Percentiles rank a stretch among this genome's conserved stretches.
phyloP scores from a whole-genome alignment of 2,329 filamentous ascomycete genomes.

The Falciphora oryzae region DNA sequence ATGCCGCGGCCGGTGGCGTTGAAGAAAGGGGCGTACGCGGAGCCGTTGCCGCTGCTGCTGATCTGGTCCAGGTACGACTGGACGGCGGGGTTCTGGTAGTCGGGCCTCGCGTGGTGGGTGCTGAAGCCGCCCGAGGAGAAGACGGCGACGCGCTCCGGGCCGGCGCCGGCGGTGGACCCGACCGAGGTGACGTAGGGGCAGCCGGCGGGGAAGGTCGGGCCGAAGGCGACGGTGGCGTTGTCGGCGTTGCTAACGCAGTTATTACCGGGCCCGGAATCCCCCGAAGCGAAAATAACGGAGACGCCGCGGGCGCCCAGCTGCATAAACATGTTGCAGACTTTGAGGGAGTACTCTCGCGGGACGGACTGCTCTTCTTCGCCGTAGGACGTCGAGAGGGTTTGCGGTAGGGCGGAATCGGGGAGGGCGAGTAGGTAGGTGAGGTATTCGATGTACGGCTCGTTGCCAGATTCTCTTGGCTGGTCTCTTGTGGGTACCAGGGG shows the following conservation, averaged over 20 bases:
- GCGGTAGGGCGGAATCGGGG: constrained; percentile 45
- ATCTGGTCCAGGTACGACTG: constrained; percentile 32
- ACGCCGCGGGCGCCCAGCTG: constrained; percentile 64
- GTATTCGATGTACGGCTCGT: constrained; percentile 64
- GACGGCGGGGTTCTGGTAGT: constrained; percentile 34
- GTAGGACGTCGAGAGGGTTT: constrained; percentile 60
- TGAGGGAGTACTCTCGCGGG: constrained; percentile 52
- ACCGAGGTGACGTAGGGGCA: constrained; percentile 43
- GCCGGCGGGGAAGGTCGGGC: constrained; percentile 31
- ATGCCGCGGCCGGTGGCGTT: constrained; percentile 38
- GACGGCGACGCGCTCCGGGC: constrained; percentile 21
- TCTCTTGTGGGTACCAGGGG: constrained; percentile 47
- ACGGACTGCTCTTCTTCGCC: constrained; percentile 62
- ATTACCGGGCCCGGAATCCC: constrained; percentile 58
- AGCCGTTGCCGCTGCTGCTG: constrained; percentile 21
- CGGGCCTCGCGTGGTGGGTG: constrained; percentile 36
- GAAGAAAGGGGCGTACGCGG: constrained; percentile 34
- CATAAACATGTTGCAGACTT: constrained; percentile 58
- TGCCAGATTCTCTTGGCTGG: constrained; percentile 49
- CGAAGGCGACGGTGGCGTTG: constrained; percentile 24
- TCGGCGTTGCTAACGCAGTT: constrained; percentile 53
- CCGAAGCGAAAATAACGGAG: constrained; percentile 54
- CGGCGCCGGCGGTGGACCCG: constrained; percentile 44
- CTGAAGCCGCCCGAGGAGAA: constrained; percentile 40
- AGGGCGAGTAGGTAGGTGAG: constrained; percentile 52